Conservation (phyloP, 2,329 filamentous ascomycete genomes). For the Taxawa tesnikishii region DNA sequence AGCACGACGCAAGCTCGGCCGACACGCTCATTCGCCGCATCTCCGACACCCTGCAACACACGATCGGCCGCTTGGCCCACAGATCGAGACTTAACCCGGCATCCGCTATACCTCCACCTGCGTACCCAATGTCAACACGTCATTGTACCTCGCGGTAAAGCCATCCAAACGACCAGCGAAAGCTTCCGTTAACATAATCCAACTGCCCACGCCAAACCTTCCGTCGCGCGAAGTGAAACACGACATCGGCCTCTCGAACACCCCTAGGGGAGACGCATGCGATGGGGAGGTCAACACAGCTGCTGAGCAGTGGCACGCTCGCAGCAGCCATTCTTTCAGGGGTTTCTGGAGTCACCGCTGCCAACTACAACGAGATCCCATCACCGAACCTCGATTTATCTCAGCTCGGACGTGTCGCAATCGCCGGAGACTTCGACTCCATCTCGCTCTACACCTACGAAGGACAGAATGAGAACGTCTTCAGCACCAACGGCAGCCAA, state of each 20-base stretch:
- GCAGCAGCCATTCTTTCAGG: constrained; percentile 5
- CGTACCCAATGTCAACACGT: constrained; percentile 1
- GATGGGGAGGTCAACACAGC: constrained; percentile 6
- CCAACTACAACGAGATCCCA: constrained; percentile 46
- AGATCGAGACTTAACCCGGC: constrained; percentile 4
- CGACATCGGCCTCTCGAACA: not conserved
- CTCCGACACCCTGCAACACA: too few relatives aligned
- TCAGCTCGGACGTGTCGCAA: constrained; percentile 66
- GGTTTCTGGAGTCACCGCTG: constrained; percentile 1
- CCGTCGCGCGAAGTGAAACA: not conserved
- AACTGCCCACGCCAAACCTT: not conserved
- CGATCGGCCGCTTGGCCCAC: constrained; percentile 4
- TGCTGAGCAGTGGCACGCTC: constrained; percentile 8
- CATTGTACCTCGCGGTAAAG: constrained; percentile 2
- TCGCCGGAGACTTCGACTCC: constrained; percentile 81
- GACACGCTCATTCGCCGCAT: too few relatives aligned
- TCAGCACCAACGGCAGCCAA: constrained; percentile 64
- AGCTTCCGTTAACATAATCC: too few relatives aligned
- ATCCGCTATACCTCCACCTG: not conserved
- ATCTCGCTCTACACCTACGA: constrained; percentile 82
- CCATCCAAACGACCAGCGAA: not conserved
- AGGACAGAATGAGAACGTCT: constrained; percentile 59
- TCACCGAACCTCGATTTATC: constrained; percentile 65
- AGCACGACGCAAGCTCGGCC: too few relatives aligned
- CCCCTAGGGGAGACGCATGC: constrained; percentile 6